Conservation (phyloP, 805 yeast genomes). For the Komagataella pastoris region DNA sequence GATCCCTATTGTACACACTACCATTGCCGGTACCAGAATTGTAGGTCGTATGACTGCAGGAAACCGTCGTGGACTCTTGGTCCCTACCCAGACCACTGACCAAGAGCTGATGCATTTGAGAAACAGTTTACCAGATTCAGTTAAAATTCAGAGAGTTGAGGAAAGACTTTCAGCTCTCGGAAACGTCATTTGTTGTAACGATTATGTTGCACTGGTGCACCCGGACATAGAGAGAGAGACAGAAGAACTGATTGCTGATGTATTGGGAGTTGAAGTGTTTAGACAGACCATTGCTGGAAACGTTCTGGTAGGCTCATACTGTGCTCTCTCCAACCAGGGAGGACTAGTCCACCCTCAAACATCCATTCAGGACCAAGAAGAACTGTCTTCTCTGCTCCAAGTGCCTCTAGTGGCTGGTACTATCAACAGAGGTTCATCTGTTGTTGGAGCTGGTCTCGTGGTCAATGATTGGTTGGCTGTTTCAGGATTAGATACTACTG, state of each 20-base stretch:
- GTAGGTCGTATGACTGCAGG: constrained; percentile 98
- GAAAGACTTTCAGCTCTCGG: constrained; percentile 96
- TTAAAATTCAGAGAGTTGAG: constrained; percentile 94
- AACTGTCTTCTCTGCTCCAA: constrained; percentile 85
- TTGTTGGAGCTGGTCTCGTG: constrained; percentile 97
- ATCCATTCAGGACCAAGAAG: constrained; percentile 95
- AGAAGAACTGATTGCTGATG: constrained; percentile 96
- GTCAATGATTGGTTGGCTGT: constrained; percentile 98
- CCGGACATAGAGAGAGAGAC: constrained; percentile 99
- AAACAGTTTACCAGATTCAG: constrained; percentile 90
- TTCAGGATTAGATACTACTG: constrained; percentile 94
- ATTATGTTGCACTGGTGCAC: constrained; percentile 96
- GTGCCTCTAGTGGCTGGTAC: constrained; percentile 98
- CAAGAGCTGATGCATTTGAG: constrained; percentile 96
- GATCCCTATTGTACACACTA: constrained; percentile 91
- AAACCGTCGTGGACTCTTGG: constrained; percentile 92
- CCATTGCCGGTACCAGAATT: constrained; percentile 96
- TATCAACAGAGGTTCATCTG: constrained; percentile 93
- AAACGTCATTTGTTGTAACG: constrained; percentile 96
- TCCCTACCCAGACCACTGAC: constrained; percentile 96
- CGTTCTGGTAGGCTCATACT: constrained; percentile 93
- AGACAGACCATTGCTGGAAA: constrained; percentile 98
- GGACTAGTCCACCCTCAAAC: constrained; percentile 98
- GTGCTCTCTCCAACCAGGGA: constrained; percentile 92
- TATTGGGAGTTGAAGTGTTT: constrained; percentile 96